A percentile compares a stretch with the other conserved stretches of the same genome.
Conservation (phyloP, 2,329 filamentous ascomycete species). For the Penicillium psychrosexuale region DNA sequence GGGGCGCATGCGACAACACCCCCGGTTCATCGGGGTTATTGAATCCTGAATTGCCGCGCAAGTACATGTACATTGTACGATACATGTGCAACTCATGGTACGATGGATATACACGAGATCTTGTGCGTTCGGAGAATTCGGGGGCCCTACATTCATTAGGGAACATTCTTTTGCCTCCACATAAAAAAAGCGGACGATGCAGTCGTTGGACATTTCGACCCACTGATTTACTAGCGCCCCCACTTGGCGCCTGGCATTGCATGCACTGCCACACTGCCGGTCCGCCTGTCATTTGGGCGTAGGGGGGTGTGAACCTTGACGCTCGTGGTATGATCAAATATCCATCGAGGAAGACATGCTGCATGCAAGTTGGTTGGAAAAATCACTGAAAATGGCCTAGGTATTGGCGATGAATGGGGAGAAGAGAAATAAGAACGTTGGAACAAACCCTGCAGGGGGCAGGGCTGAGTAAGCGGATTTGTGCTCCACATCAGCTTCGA, state of each 20-base stretch:
- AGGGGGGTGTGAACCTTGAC: constrained; percentile 4
- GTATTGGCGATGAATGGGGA: background rate
- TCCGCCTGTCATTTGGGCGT: constrained; percentile 24
- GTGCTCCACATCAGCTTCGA: constrained; percentile 23
- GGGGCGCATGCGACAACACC: background rate
- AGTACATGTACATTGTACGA: background rate
- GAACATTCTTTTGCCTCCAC: constrained; percentile 27
- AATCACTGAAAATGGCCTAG: background rate
- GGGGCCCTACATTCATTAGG: constrained; percentile 16
- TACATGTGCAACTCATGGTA: background rate
- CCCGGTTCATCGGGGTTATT: background rate
- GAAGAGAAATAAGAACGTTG: constrained; percentile 1
- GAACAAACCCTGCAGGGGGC: constrained; percentile 10
- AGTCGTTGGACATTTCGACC: constrained; percentile 16
- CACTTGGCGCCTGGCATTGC: constrained; percentile 25
- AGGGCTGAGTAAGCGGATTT: constrained; percentile 14
- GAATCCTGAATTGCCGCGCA: background rate
- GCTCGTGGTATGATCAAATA: background rate
- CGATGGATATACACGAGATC: background rate
- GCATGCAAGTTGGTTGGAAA: no score
- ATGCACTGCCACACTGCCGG: constrained; percentile 31
- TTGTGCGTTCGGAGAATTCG: constrained; percentile 13
- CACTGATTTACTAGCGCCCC: constrained; percentile 26
- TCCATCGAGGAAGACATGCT: background rate
- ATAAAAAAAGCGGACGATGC: constrained; percentile 14